phyloP scores from a whole-genome alignment of 129 eudicot species.

The Artemisia tridentata region DNA sequence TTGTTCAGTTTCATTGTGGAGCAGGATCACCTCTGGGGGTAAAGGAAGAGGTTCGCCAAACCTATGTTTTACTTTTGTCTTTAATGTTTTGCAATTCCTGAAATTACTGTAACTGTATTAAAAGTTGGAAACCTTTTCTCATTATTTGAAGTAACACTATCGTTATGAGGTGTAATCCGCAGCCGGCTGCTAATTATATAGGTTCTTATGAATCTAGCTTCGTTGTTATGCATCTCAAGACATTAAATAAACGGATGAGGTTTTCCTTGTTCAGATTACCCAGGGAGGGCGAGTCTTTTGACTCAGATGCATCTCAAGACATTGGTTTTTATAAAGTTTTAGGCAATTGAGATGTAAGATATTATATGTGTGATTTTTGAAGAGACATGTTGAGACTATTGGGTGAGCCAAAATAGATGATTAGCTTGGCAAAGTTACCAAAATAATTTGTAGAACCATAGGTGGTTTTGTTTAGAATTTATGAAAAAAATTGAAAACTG shows the following conservation, averaged over 20 bases:
- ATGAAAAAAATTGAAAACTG: not conserved
- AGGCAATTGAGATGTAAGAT: not conserved
- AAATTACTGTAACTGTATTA: not conserved
- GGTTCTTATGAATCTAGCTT: not conserved
- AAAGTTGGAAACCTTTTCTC: conserved; percentile 13
- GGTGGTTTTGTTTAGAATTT: not conserved
- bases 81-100: conserved; percentile 8
- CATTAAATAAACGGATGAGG: not conserved
- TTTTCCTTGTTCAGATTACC: too few species aligned
- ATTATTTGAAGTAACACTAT: not conserved
- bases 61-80: conserved; percentile 6
- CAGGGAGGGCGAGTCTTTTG: not conserved
- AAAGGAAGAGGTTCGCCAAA: conserved; percentile 76
- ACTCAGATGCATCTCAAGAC: not conserved
- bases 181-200: not conserved
- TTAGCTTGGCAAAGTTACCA: not conserved
- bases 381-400: not conserved
- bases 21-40: conserved; percentile 47
- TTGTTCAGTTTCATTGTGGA: conserved; percentile 86
- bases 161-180: conserved; percentile 1
- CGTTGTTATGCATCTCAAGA: not conserved
- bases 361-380: not conserved
- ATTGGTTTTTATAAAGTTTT: not conserved
- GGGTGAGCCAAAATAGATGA: not conserved
- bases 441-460: not conserved